A percentile compares a stretch with the other conserved stretches of the same genome.
phyloP scores from a whole-genome alignment of 1,284 basidiomycete species.

The Microbotryomycetes sp. region DNA sequence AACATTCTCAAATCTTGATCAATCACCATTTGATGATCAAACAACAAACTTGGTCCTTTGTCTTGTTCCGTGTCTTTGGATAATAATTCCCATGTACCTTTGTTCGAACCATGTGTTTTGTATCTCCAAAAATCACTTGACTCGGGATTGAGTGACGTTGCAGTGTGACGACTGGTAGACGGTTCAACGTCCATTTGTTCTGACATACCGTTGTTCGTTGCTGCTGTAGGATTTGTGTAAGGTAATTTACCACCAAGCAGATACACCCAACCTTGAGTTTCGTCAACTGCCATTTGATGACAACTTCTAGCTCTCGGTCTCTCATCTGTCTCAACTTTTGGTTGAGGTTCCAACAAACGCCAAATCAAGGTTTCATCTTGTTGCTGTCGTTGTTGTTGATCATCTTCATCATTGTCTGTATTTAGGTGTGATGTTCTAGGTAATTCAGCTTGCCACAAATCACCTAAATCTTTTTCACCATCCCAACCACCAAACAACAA shows the following conservation, averaged over 20 bases:
- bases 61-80: slow-evolving; percentile 39
- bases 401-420: slow-evolving; percentile 35
- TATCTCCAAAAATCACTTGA: slow-evolving; percentile 42
- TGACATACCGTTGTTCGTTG: slow-evolving; percentile 34
- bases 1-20: slow-evolving; percentile 37
- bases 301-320: slow-evolving; percentile 41
- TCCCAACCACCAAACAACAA: slow-evolving; percentile 44
- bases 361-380: too few relatives aligned
- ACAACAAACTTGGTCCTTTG: slow-evolving; percentile 42
- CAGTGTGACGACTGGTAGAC: neutral
- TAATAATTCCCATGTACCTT: slow-evolving; percentile 40
- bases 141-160: slow-evolving; percentile 6
- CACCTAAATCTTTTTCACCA: slow-evolving; percentile 39
- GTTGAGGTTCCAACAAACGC: neutral
- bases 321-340: neutral
- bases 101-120: slow-evolving; percentile 35
- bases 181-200: neutral
- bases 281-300: slow-evolving; percentile 42
- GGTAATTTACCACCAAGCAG: slow-evolving; percentile 35
- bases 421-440: too few relatives aligned
- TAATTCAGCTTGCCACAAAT: slow-evolving; percentile 43
- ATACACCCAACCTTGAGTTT: slow-evolving; percentile 42
- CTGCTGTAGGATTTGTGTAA: slow-evolving; percentile 6
- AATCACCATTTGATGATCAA: slow-evolving; percentile 41
- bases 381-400: too few relatives aligned